Base-by-base conservation (phyloP, 768 basidiomycete species). In the Suillus tomentosus region DNA sequence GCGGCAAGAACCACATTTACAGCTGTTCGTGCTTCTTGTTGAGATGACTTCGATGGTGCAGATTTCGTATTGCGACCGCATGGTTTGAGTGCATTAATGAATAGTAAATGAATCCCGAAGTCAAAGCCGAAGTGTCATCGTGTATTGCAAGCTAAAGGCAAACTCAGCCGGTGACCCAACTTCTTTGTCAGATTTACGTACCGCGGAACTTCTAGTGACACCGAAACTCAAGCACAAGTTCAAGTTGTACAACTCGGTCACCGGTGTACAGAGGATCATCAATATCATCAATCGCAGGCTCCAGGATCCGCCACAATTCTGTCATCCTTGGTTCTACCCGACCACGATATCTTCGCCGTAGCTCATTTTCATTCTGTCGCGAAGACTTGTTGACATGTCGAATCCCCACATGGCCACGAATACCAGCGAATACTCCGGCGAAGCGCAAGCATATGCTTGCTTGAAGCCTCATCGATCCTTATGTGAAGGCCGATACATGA, bases 291-390 rank as follows among this genome's bases (percentile, higher is more conserved):
- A 31, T 11, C 19, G 5, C 31, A 54, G 10, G 27, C 19, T 54
- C 31, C 53, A 54, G 19, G 53, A 54, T 54, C 53, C 53, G 53
- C 53, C 53, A 54, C 11, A 36, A 36, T 54, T 36, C 34, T 34
- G 5, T 10, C 27, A 54, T 34, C 17, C 11, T 54, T 54, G 34
- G 31, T 54, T 54, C 53, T 54, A 54, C 11, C 53, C 53, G 17
- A n/a, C 34, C 11, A n/a, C n/a, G 34, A 36, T 54, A 36, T 5
- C 34, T n/a, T 54, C 53, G 10, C 34, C 53, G 19, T 34, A 36
- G 34, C 53, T 54, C 51, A 34, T 53, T 19, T 11, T 19, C 17
- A 34, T 53, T 54, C 31, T 54, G 34, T 36, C 34, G 34, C 53
- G 19, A 54, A 54, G 17, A 31, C 27, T 53, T 34, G 27, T 31